Conservation (phyloP, 177 flowering plant genomes). For the Vitis hybrid region DNA sequence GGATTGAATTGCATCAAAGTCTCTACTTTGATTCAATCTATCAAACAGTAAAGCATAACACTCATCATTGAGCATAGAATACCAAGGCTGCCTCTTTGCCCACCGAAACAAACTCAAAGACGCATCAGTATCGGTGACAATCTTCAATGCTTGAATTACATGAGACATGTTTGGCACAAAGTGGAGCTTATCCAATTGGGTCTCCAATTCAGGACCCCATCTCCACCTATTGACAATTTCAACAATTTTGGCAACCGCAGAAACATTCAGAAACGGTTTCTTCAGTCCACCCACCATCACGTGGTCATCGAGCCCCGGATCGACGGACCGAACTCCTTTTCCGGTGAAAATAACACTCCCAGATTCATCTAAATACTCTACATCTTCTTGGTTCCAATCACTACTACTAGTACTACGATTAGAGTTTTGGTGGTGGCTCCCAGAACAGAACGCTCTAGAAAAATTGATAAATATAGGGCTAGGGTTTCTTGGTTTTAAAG, state of each 20-base stretch:
- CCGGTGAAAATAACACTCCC: slow-evolving; percentile 68
- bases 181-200: slow-evolving; percentile 80
- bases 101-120: slow-evolving; percentile 75
- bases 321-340: slow-evolving; percentile 77
- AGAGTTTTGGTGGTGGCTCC: neutral
- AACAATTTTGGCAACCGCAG: slow-evolving; percentile 75
- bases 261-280: slow-evolving; percentile 62
- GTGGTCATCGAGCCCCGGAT: slow-evolving; percentile 83
- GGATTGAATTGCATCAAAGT: slow-evolving; percentile 70
- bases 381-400: slow-evolving; percentile 72
- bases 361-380: slow-evolving; percentile 81
- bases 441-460: slow-evolving; percentile 36
- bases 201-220: slow-evolving; percentile 97
- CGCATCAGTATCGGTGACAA: slow-evolving; percentile 56
- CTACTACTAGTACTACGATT: slow-evolving; percentile 16
- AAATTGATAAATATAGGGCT: neutral
- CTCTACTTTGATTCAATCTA: slow-evolving; percentile 53
- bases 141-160: slow-evolving; percentile 56
- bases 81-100: slow-evolving; percentile 94
- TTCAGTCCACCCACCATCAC: slow-evolving; percentile 82
- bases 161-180: slow-evolving; percentile 86
- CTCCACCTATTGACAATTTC: slow-evolving; percentile 92
- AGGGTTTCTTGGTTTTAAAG: too few relatives aligned
- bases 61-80: slow-evolving; percentile 49
- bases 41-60: slow-evolving; percentile 64